Evolutionary conservation across 176 grass and related monocot species (phyloP).

Genomic region (Hyparrhenia diplandra): DNA sequence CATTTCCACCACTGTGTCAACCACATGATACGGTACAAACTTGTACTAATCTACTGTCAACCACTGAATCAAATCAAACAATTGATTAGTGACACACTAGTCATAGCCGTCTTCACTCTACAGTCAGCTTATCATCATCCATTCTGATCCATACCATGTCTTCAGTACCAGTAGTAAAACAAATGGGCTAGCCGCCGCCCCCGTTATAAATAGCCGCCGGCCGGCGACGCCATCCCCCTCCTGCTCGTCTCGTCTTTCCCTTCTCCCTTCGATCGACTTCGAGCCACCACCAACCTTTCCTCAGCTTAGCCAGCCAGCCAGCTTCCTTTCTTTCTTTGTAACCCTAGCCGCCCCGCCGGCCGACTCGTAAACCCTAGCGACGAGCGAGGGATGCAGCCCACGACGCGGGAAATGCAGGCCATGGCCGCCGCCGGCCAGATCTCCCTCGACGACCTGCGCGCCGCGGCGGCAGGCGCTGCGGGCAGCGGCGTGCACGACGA

Average conservation of each 20-base stretch:
- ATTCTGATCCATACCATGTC: too few relatives aligned
- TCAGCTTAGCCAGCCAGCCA: neutral
- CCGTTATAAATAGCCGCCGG: conserved; percentile 60
- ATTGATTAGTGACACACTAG: conserved; percentile 7
- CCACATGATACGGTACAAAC: conserved; percentile 6
- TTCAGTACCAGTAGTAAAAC: too few relatives aligned
- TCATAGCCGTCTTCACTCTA: conserved; percentile 9
- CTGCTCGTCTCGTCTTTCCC: neutral
- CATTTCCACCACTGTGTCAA: neutral
- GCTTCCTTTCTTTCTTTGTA: neutral
- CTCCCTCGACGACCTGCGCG: conserved; percentile 47
- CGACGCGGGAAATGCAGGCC: conserved; percentile 56
- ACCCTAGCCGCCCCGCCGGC: conserved; percentile 17
- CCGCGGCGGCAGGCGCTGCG: conserved; percentile 4
- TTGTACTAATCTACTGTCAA: neutral
- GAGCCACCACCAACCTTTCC: conserved; percentile 17
- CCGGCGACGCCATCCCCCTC: conserved; percentile 10
- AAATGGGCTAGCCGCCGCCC: conserved; percentile 25
- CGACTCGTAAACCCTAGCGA: conserved; percentile 25
- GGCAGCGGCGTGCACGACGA: conserved; percentile 57
- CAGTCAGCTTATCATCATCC: conserved; percentile 7
- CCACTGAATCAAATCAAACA: conserved; percentile 1
- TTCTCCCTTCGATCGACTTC: conserved; percentile 1
- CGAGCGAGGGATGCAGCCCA: conserved; percentile 46
- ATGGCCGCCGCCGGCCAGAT: conserved; percentile 45